A percentile compares a stretch with the other conserved stretches of the same genome.
phyloP scores from a whole-genome alignment of 768 basidiomycete species.

The Rhizopogon sp. region DNA sequence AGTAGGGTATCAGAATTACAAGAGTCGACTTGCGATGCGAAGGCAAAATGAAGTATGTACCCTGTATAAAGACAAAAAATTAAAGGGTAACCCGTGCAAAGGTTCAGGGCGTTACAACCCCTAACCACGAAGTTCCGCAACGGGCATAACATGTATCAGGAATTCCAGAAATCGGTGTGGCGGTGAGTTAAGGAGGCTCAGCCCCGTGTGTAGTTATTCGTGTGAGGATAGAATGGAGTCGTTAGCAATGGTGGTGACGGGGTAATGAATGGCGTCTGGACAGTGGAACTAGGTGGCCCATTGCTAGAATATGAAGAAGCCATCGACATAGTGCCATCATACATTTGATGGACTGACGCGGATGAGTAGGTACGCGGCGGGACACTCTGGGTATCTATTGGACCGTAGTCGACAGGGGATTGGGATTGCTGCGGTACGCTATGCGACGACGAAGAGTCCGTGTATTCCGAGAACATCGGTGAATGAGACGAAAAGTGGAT shows the following conservation, averaged over 20 bases:
- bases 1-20: neutral
- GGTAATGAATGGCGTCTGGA: slow-evolving; percentile 10
- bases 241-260: slow-evolving; percentile 23
- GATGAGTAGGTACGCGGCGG: slow-evolving; percentile 16
- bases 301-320: slow-evolving; percentile 8
- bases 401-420: slow-evolving; percentile 4
- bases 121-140: slow-evolving; percentile 5
- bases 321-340: slow-evolving; percentile 8
- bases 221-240: slow-evolving; percentile 25
- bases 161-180: slow-evolving; percentile 11
- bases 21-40: neutral
- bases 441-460: slow-evolving; percentile 7
- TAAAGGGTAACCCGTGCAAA: slow-evolving; percentile 3
- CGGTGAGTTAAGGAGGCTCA: slow-evolving; percentile 4
- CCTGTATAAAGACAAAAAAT: slow-evolving; percentile 7
- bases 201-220: slow-evolving; percentile 4
- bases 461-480: slow-evolving; percentile 12
- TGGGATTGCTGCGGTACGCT: slow-evolving; percentile 9
- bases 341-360: slow-evolving; percentile 12
- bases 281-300: slow-evolving; percentile 4
- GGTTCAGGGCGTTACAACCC: slow-evolving; percentile 3
- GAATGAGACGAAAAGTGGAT: slow-evolving; percentile 7
- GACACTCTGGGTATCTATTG: slow-evolving; percentile 8
- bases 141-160: slow-evolving; percentile 12
- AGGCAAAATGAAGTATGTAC: slow-evolving; percentile 14